Evolutionary conservation across 1,139 yeast genomes (phyloP).

Genomic region (Blastobotrys ciferrii): DNA sequence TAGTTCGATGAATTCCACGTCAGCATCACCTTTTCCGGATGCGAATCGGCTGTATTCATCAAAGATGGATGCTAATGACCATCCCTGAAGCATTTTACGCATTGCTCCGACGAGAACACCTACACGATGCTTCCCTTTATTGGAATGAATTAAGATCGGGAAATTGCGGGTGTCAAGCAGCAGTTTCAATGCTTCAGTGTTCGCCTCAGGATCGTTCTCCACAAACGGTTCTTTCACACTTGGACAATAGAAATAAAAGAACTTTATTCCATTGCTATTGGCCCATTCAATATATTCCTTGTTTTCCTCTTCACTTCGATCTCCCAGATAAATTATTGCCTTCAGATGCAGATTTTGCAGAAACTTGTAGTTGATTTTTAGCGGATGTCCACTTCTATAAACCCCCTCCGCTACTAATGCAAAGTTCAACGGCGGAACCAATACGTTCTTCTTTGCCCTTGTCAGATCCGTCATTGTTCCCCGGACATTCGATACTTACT

Average conservation of each 20-base stretch:
- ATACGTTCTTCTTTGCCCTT: slow-evolving; percentile 16
- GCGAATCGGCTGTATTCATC: slow-evolving; percentile 94
- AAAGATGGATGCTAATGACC: slow-evolving; percentile 90
- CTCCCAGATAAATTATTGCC: slow-evolving; percentile 79
- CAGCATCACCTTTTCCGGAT: slow-evolving; percentile 89
- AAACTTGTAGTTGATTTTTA: slow-evolving; percentile 77
- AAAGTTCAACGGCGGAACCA: slow-evolving; percentile 88
- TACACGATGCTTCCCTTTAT: slow-evolving; percentile 92
- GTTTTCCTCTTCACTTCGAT: slow-evolving; percentile 51
- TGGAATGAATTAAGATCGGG: slow-evolving; percentile 86
- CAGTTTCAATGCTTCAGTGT: slow-evolving; percentile 60
- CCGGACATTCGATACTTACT: no score
- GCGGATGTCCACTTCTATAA: slow-evolving; percentile 92
- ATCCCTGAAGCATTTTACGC: slow-evolving; percentile 81
- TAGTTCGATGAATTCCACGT: slow-evolving; percentile 46
- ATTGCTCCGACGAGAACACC: slow-evolving; percentile 89
- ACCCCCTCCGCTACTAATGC: slow-evolving; percentile 83
- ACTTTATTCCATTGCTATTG: slow-evolving; percentile 49
- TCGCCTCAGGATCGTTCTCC: slow-evolving; percentile 54
- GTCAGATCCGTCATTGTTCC: not conserved
- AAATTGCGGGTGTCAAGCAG: slow-evolving; percentile 69
- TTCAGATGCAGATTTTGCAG: slow-evolving; percentile 65
- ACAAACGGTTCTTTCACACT: slow-evolving; percentile 75
- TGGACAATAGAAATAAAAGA: slow-evolving; percentile 63
- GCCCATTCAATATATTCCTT: slow-evolving; percentile 68